Conservation (phyloP, 2,329 filamentous ascomycete species). For the Amphichorda felina region DNA sequence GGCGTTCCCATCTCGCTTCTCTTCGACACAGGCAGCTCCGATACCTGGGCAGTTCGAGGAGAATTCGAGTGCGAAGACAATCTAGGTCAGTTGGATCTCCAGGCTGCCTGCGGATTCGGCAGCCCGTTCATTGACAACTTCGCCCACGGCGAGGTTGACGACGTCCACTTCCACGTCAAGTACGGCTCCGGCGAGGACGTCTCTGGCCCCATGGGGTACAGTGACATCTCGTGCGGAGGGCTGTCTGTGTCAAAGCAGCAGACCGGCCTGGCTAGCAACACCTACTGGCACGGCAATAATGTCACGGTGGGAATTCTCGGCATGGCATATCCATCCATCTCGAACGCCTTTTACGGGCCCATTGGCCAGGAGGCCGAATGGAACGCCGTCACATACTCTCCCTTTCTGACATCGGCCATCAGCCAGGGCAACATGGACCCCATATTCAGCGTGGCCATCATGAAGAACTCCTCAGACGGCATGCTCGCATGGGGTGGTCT, state of each 20-base stretch:
- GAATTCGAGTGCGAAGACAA: conserved; percentile 29
- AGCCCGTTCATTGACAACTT: conserved; percentile 25
- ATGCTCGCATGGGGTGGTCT: conserved; percentile 34
- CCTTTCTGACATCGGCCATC: conserved; percentile 36
- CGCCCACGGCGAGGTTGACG: conserved; percentile 21
- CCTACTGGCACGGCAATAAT: conserved; percentile 40
- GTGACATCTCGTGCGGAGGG: conserved; percentile 32
- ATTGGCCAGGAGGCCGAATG: conserved; percentile 23
- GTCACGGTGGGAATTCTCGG: conserved; percentile 37
- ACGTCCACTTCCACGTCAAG: conserved; percentile 31
- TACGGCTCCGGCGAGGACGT: conserved; percentile 38
- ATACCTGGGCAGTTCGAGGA: conserved; percentile 33
- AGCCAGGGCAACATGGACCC: conserved; percentile 30
- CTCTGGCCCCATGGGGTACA: conserved; percentile 32
- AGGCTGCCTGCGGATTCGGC: conserved; percentile 28
- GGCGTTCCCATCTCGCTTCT: conserved; percentile 25
- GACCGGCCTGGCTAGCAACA: conserved; percentile 34
- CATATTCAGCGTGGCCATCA: conserved; percentile 34
- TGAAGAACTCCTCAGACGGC: conserved; percentile 31
- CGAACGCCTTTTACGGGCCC: conserved; percentile 31
- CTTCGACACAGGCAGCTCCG: conserved; percentile 38
- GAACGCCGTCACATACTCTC: conserved; percentile 29
- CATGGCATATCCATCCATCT: conserved; percentile 36
- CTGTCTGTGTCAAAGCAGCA: conserved; percentile 31
- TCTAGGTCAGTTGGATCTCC: conserved; percentile 16